Evolutionary conservation across 2,329 filamentous ascomycete species (phyloP).

Genomic region (Dactylella cylindrospora): DNA sequence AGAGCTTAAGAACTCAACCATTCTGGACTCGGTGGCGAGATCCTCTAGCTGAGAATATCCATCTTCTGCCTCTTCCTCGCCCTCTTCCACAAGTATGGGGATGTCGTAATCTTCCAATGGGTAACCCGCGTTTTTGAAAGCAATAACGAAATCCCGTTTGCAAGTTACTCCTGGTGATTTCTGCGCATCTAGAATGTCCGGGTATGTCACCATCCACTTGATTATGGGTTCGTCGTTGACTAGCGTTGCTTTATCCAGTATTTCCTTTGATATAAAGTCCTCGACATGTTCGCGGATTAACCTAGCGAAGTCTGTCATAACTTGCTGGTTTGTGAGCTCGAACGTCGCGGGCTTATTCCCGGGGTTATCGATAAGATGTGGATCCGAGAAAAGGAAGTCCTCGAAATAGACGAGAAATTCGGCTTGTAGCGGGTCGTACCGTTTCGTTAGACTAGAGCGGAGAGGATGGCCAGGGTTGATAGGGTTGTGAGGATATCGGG

Average conservation of each 20-base stretch:
- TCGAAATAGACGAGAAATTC: conserved; percentile 12
- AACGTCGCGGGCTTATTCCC: conserved; percentile 17
- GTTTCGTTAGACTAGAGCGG: neutral
- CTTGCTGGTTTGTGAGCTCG: conserved; percentile 17
- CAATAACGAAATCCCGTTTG: conserved; percentile 23
- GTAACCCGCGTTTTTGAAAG: conserved; percentile 24
- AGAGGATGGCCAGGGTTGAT: conserved; percentile 3
- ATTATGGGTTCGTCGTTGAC: conserved; percentile 24
- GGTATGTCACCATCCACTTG: conserved; percentile 30
- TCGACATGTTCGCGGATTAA: conserved; percentile 20
- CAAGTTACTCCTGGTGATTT: neutral
- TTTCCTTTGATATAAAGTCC: conserved; percentile 9
- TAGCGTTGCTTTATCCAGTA: conserved; percentile 22
- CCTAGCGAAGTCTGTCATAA: conserved; percentile 26
- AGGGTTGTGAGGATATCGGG: conserved; percentile 13
- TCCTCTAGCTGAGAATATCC: conserved; percentile 5
- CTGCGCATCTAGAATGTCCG: conserved; percentile 21
- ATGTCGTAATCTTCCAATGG: conserved; percentile 19
- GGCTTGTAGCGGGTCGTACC: conserved; percentile 11
- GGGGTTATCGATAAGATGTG: neutral
- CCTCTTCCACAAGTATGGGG: neutral
- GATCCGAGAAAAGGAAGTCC: conserved; percentile 15
- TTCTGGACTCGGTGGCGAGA: neutral
- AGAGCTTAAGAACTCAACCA: conserved; percentile 29
- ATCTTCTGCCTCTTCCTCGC: neutral